phyloP scores from a whole-genome alignment of 2,329 filamentous ascomycete genomes.

The Microsporum ferrugineum region DNA sequence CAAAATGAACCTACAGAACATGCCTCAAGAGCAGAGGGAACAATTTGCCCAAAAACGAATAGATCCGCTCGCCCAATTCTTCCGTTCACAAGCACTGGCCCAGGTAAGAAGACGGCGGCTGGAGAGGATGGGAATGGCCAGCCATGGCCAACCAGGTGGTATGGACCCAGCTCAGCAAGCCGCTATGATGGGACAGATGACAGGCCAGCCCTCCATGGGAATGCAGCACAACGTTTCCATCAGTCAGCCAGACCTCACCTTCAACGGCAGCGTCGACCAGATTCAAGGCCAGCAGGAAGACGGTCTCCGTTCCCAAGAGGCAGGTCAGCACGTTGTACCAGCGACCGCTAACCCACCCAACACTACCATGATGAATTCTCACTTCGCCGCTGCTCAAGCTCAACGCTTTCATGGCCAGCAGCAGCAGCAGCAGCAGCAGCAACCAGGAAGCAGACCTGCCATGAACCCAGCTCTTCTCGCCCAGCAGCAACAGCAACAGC shows the following conservation, averaged over 20 bases:
- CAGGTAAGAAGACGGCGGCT: conserved; percentile 27
- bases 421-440: conserved; percentile 16
- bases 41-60: conserved; percentile 35
- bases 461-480: conserved; percentile 32
- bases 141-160: conserved; percentile 18
- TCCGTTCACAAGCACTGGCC: conserved; percentile 39
- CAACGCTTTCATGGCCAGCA: conserved; percentile 26
- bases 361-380: conserved; percentile 32
- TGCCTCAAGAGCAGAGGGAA: conserved; percentile 39
- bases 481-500: conserved; percentile 32
- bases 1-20: conserved; percentile 34
- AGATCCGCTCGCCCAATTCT: conserved; percentile 42
- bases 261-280: conserved; percentile 39
- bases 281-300: conserved; percentile 51
- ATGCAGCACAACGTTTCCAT: conserved; percentile 26
- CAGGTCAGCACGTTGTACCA: conserved; percentile 52
- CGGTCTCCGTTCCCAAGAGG: conserved; percentile 49
- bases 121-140: conserved; percentile 23
- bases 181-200: conserved; percentile 21
- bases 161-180: conserved; percentile 24
- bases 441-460: conserved; percentile 20
- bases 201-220: conserved; percentile 1
- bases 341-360: conserved; percentile 42
- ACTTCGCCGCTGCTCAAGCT: conserved; percentile 31
- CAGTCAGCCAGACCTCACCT: conserved; percentile 23